Evolutionary conservation across 768 basidiomycete genomes (phyloP).

Genomic region (Russula abietina): DNA sequence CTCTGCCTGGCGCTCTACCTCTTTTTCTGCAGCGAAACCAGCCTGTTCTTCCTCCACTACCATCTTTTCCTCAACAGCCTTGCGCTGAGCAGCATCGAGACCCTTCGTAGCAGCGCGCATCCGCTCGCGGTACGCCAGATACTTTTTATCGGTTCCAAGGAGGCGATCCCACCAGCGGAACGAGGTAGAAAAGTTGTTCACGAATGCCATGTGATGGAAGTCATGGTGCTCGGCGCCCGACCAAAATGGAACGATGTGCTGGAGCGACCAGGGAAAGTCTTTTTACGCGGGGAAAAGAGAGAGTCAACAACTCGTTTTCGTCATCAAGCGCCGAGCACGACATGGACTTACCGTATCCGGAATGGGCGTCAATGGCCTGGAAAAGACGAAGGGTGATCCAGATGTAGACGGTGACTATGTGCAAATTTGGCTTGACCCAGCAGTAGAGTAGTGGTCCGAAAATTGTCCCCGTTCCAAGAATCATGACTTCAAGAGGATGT

Average conservation of each 20-base stretch:
- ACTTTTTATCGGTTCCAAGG: constrained; percentile 88
- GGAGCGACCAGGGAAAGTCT: constrained; percentile 98
- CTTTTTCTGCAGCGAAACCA: constrained; percentile 61
- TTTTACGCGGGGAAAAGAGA: not conserved
- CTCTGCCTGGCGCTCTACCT: constrained; percentile 32
- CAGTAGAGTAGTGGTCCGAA: constrained; percentile 84
- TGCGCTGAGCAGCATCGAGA: constrained; percentile 45
- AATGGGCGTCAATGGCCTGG: constrained; percentile 97
- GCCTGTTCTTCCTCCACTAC: constrained; percentile 68
- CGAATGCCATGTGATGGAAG: constrained; percentile 97
- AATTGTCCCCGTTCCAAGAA: constrained; percentile 89
- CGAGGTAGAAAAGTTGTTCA: constrained; percentile 88
- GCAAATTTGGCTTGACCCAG: constrained; percentile 67
- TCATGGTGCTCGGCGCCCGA: constrained; percentile 96
- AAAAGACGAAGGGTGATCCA: constrained; percentile 93
- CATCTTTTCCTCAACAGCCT: constrained; percentile 53
- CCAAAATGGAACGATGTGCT: constrained; percentile 93
- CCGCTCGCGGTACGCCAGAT: constrained; percentile 69
- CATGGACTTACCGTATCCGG: constrained; percentile 67
- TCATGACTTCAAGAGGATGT: constrained; percentile 93
- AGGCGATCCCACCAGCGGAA: constrained; percentile 92
- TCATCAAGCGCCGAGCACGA: not conserved
- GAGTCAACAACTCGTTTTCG: not conserved
- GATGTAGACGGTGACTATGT: constrained; percentile 88
- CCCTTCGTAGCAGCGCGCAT: constrained; percentile 47